phyloP scores from a whole-genome alignment of 1,284 basidiomycete species.

The Trichosporon sp. region DNA sequence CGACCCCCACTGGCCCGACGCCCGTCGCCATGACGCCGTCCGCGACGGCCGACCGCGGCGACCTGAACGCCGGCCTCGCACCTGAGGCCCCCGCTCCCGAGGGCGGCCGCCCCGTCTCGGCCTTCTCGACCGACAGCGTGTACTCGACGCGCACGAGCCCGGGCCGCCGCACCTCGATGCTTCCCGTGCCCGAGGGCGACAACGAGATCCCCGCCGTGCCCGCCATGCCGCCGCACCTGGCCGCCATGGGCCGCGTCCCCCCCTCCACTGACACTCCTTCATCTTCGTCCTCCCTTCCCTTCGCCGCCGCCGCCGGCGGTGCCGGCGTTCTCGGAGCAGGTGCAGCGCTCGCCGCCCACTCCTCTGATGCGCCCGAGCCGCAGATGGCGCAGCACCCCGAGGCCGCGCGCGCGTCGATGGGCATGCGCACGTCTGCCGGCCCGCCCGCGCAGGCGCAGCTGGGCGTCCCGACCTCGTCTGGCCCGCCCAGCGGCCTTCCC shows the following conservation, averaged over 20 bases:
- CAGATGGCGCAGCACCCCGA: not conserved
- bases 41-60: not conserved
- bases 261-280: not conserved
- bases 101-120: not conserved
- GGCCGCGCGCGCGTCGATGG: not conserved
- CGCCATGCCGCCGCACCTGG: not conserved
- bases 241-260: not conserved
- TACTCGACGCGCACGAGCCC: not conserved
- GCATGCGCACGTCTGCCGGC: not conserved
- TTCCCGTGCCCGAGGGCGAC: not conserved
- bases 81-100: not conserved
- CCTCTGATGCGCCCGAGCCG: not conserved
- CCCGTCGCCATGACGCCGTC: not conserved
- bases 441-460: not conserved
- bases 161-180: not conserved
- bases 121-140: constrained; percentile 4
- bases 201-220: not conserved
- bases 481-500: not conserved
- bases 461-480: no score
- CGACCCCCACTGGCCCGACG: not conserved
- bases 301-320: not conserved
- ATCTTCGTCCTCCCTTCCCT: not conserved
- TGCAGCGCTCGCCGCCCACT: not conserved
- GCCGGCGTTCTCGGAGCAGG: not conserved
- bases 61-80: not conserved